Evolutionary conservation across 257 asterid species (phyloP).

Genomic region (Petunia axillaris): DNA sequence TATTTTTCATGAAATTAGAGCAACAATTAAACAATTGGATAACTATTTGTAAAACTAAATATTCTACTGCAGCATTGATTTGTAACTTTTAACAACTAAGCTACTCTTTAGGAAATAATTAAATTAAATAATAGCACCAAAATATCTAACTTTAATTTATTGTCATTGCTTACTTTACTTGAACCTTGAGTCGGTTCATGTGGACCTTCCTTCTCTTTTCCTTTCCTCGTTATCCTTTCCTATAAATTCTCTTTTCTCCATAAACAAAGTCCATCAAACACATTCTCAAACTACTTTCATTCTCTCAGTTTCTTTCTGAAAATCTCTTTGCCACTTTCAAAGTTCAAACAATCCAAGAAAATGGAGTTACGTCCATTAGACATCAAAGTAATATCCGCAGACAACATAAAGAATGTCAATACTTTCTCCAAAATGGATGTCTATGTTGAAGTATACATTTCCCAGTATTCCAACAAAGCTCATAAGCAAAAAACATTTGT

Average conservation of each 20-base stretch:
- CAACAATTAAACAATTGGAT: no score
- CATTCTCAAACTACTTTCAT: neutral
- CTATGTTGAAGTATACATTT: slow-evolving; percentile 33
- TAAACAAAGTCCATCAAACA: neutral
- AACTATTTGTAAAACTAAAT: no score
- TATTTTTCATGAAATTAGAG: no score
- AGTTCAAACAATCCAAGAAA: neutral
- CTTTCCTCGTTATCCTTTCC: neutral
- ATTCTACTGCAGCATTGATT: neutral
- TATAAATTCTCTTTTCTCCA: slow-evolving; percentile 13
- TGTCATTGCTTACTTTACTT: neutral
- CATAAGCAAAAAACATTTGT: slow-evolving; percentile 38
- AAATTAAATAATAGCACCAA: neutral
- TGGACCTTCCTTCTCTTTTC: slow-evolving; percentile 1
- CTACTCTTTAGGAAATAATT: no score
- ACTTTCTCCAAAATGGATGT: slow-evolving; percentile 43
- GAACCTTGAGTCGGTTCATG: neutral
- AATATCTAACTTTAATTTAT: neutral
- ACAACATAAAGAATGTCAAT: slow-evolving; percentile 42
- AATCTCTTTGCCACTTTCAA: neutral
- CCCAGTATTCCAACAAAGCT: neutral
- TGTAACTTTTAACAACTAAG: neutral
- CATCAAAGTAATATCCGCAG: slow-evolving; percentile 44
- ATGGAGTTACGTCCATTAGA: slow-evolving; percentile 43
- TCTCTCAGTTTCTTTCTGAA: neutral